Evolutionary conservation across 345 rosid species (phyloP).

Genomic region (Reutealis trisperma): DNA sequence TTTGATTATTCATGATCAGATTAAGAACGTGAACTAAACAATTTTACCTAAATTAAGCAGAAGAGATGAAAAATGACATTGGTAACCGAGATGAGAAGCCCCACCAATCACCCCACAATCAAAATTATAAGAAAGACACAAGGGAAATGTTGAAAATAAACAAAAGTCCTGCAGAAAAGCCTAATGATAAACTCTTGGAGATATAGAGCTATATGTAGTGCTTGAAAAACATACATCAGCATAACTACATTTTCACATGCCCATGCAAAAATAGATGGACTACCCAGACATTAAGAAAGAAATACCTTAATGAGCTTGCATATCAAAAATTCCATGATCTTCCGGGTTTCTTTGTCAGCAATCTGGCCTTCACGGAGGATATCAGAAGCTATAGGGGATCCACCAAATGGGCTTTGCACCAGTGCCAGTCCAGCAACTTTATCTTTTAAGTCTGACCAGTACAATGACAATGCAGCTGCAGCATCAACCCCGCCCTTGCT

Average conservation of each 20-base stretch:
- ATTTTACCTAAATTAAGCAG: not conserved
- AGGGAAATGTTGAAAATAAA: not conserved
- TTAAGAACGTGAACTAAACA: not conserved
- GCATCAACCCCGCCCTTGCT: constrained; percentile 81
- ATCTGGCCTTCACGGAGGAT: constrained; percentile 70
- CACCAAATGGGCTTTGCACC: constrained; percentile 74
- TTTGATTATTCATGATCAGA: not conserved
- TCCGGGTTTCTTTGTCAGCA: constrained; percentile 65
- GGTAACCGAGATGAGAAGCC: not conserved
- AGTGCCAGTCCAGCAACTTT: constrained; percentile 74
- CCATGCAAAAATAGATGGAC: constrained; percentile 4
- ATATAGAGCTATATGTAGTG: not conserved
- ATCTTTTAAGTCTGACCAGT: constrained; percentile 50
- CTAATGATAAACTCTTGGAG: not conserved
- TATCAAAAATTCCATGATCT: constrained; percentile 62
- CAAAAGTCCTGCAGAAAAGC: not conserved
- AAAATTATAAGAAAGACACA: not conserved
- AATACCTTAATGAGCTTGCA: constrained; percentile 69
- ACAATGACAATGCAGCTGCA: constrained; percentile 71
- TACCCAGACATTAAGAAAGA: constrained; percentile 9
- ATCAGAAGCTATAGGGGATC: constrained; percentile 68
- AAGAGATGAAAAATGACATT: not conserved
- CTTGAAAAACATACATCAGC: not conserved
- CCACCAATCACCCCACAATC: not conserved
- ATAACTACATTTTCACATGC: not conserved